Evolutionary conservation across 768 basidiomycete genomes (phyloP), one percentile per base, ranked within the genome.

Genomic region (Tricholoma sp.): DNA sequence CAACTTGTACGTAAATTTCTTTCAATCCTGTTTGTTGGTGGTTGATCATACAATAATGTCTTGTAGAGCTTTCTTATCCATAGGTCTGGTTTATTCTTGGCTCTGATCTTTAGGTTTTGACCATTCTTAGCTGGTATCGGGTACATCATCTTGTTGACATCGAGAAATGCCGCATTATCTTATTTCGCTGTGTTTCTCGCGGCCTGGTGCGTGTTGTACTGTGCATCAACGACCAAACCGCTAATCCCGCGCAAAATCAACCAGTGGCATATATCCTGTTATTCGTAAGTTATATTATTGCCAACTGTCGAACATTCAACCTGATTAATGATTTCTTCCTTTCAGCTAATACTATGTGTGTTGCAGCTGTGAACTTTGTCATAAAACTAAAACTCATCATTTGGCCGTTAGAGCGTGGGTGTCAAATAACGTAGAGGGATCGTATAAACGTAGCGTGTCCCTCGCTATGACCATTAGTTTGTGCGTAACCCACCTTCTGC

Each of bases 121-220:
- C 54, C 22, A 34, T 59, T 61, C 32, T 19, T 63, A 83, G 84
- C 78, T 47, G 81, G 72, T 6, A 75, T 72, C 11, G 89, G 86
- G 29, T 91, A 90, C 62, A 83, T 89, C 57, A 88, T 91, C 46
- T 75, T 91, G 29, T 75, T 89, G 12, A 66, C 69, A 3, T 89
- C 88, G 5, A 77, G 81, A 39, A 84, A 74, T 59, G 75, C 85
- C 1, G 78, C 82, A 1, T 70, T 90, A 6, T 89, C 86, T 0
- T 89, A 90, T 69, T 79, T 88, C 52, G 88, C 85, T 39, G 82
- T 85, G 39, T 91, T 80, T 66, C 71, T 89, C 63, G 87, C 88
- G 8, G 82, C 88, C 50, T 82, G 81, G 84, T 85, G 58, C 68
- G 81, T 65, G 47, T 14, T 64, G 46, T n/a, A 18, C 34, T 31